Percentiles rank a stretch among this genome's conserved stretches.
Conservation (phyloP, 805 yeast species). For the Candida ovalis region DNA sequence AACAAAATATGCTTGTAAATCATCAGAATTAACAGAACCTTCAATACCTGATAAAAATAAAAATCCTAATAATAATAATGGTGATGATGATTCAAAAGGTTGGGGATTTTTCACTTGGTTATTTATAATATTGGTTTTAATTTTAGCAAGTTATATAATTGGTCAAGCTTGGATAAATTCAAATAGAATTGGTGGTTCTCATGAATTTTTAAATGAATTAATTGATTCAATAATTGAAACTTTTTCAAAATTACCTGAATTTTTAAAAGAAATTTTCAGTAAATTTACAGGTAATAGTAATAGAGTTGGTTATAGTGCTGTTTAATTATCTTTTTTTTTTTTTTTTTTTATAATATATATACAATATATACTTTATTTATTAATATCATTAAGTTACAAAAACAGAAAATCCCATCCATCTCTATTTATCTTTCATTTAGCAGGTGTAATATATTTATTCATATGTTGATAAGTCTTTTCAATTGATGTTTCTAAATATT, state of each 20-base stretch:
- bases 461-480: constrained; percentile 68
- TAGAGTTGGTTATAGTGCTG: constrained; percentile 93
- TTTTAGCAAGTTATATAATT: constrained; percentile 66
- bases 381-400: background rate
- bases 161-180: constrained; percentile 70
- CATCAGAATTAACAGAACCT: constrained; percentile 20
- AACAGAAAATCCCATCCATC: background rate
- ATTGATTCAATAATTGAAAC: constrained; percentile 62
- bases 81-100: constrained; percentile 39
- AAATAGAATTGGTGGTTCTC: constrained; percentile 62
- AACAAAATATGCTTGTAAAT: constrained; percentile 38
- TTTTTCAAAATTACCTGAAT: constrained; percentile 56
- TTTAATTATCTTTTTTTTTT: constrained; percentile 36
- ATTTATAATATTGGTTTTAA: constrained; percentile 68
- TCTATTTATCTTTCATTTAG: background rate
- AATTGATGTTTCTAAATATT: constrained; percentile 71
- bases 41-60: constrained; percentile 30
- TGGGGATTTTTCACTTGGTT: constrained; percentile 86
- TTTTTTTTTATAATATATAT: background rate
- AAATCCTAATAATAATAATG: constrained; percentile 23
- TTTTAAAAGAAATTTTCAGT: constrained; percentile 61
- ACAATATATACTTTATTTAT: background rate
- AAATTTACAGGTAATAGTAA: constrained; percentile 60
- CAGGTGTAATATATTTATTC: constrained; percentile 29
- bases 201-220: constrained; percentile 70